Evolutionary conservation across 1,139 yeast genomes (phyloP).

Genomic region (Diutina sp.): DNA sequence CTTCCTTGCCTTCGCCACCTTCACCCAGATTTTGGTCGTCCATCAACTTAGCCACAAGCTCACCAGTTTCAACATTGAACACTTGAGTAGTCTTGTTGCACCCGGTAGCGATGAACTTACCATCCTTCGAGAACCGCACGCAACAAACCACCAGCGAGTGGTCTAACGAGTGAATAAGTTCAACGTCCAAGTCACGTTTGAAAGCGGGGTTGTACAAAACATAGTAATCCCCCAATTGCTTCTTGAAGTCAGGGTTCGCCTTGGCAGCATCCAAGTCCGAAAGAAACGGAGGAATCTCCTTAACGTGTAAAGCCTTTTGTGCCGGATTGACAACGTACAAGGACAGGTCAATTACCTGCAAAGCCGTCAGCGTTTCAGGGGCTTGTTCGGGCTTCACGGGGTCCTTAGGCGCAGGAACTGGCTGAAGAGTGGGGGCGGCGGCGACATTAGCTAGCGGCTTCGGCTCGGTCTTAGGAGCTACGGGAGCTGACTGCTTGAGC

Average conservation of each 20-base stretch:
- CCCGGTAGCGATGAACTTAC: slow-evolving; percentile 91
- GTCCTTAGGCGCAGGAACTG: slow-evolving; percentile 6
- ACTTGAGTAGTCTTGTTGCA: slow-evolving; percentile 95
- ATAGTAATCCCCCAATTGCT: slow-evolving; percentile 79
- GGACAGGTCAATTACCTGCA: slow-evolving; percentile 26
- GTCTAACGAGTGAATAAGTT: slow-evolving; percentile 77
- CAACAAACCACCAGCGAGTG: slow-evolving; percentile 95
- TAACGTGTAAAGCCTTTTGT: slow-evolving; percentile 43
- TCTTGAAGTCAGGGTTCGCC: slow-evolving; percentile 69
- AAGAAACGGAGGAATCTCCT: slow-evolving; percentile 72
- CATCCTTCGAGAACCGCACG: slow-evolving; percentile 86
- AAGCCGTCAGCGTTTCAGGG: slow-evolving; percentile 21
- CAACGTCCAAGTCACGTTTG: slow-evolving; percentile 58
- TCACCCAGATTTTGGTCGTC: slow-evolving; percentile 51
- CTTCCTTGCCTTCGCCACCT: slow-evolving; percentile 10
- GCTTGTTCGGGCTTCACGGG: slow-evolving; percentile 5
- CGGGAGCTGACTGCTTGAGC: slow-evolving; percentile 6
- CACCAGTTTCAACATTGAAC: slow-evolving; percentile 86
- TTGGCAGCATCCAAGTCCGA: slow-evolving; percentile 70
- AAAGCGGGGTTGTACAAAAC: slow-evolving; percentile 86
- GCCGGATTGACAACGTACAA: slow-evolving; percentile 32
- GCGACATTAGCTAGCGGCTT: slow-evolving; percentile 4
- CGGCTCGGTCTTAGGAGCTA: slow-evolving; percentile 8
- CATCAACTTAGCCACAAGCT: slow-evolving; percentile 67
- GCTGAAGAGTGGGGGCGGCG: slow-evolving; percentile 7